phyloP scores from a whole-genome alignment of 345 rosid species.

The sweet orange (Citrus sinensis) region DVS_A1.0 CM039165.1:6783001-6783500 shows the following conservation, averaged over 20 bases:
- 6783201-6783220: neutral
- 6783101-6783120: neutral
- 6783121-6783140: neutral
- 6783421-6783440: neutral
- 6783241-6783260: neutral
- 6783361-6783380: neutral
- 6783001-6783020: too few species aligned
- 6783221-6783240: neutral
- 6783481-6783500: too few species aligned
- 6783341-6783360: neutral
- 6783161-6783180: neutral
- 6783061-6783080: neutral
- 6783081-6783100: neutral
- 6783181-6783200: neutral
- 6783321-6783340: neutral
- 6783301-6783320: too few species aligned
- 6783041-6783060: neutral
- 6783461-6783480: too few species aligned
- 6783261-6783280: neutral
- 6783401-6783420: neutral
- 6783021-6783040: too few species aligned
- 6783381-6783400: accelerated
- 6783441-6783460: neutral
- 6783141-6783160: neutral
- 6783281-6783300: too few species aligned